phyloP scores from a whole-genome alignment of 768 basidiomycete species.

The Suillus alpinus region DNA sequence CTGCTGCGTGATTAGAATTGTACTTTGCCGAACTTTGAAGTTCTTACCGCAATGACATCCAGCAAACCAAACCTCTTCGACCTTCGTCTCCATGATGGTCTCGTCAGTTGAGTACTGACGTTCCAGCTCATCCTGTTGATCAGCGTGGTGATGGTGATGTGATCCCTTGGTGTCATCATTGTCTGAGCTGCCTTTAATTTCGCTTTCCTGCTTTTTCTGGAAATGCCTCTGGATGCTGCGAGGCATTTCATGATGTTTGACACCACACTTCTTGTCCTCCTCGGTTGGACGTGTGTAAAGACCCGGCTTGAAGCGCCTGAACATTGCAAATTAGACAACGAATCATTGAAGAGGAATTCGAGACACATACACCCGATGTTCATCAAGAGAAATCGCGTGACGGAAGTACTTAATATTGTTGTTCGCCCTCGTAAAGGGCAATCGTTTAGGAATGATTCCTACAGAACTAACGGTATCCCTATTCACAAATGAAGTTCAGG shows the following conservation, averaged over 20 bases:
- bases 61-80: constrained; percentile 80
- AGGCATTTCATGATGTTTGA: constrained; percentile 51
- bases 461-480: constrained; percentile 76
- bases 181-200: background rate
- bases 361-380: constrained; percentile 47
- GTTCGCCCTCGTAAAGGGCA: constrained; percentile 68
- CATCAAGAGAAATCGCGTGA: constrained; percentile 70
- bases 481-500: constrained; percentile 9
- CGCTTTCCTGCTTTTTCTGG: constrained; percentile 14
- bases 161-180: constrained; percentile 1
- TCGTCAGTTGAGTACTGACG: constrained; percentile 32
- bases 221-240: constrained; percentile 25
- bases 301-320: constrained; percentile 31
- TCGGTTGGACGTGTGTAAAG: constrained; percentile 40
- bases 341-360: constrained; percentile 8
- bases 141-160: constrained; percentile 11
- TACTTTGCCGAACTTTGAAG: background rate
- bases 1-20: constrained; percentile 31
- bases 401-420: constrained; percentile 62
- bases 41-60: constrained; percentile 67
- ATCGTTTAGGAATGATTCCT: constrained; percentile 58
- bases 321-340: constrained; percentile 36
- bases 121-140: constrained; percentile 38
- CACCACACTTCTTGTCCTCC: constrained; percentile 40
- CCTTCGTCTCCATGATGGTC: constrained; percentile 43